Evolutionary conservation across 2,329 filamentous ascomycete genomes (phyloP).

Genomic region (Tothia fuscella): DNA sequence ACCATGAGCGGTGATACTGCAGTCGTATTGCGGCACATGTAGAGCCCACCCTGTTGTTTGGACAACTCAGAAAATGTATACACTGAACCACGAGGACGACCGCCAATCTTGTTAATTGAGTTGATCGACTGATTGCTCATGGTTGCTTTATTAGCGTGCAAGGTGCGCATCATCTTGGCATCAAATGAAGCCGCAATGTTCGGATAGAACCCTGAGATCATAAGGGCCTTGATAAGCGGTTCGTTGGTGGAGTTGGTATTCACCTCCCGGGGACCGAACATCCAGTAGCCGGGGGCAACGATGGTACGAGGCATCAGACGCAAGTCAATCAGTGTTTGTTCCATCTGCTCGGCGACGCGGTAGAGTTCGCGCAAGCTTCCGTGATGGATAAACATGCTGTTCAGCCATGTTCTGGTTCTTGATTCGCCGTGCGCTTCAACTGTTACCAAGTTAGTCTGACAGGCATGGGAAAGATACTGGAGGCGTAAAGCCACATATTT

Average conservation of each 20-base stretch:
- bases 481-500: too few relatives aligned
- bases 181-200: slow-evolving; percentile 30
- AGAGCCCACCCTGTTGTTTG: slow-evolving; percentile 5
- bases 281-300: neutral
- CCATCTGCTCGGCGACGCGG: neutral
- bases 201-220: slow-evolving; percentile 32
- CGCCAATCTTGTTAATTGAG: neutral
- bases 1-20: slow-evolving; percentile 18
- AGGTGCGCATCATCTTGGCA: slow-evolving; percentile 14
- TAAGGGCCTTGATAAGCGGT: slow-evolving; percentile 34
- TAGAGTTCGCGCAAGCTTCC: slow-evolving; percentile 30
- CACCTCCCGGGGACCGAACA: slow-evolving; percentile 18
- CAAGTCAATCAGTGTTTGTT: slow-evolving; percentile 13
- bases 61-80: slow-evolving; percentile 12
- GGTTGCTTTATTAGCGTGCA: slow-evolving; percentile 12
- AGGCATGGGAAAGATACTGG: too few relatives aligned
- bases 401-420: slow-evolving; percentile 23
- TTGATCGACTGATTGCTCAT: slow-evolving; percentile 9
- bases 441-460: slow-evolving; percentile 18
- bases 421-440: slow-evolving; percentile 20
- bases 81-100: slow-evolving; percentile 5
- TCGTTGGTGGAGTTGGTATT: slow-evolving; percentile 35
- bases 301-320: slow-evolving; percentile 5
- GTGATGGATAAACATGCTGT: slow-evolving; percentile 20
- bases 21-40: slow-evolving; percentile 18